Percentiles rank a stretch among this genome's conserved stretches.
Evolutionary conservation across 1,284 basidiomycete genomes (phyloP).

Genomic region (Gymnopus androsaceus): DNA sequence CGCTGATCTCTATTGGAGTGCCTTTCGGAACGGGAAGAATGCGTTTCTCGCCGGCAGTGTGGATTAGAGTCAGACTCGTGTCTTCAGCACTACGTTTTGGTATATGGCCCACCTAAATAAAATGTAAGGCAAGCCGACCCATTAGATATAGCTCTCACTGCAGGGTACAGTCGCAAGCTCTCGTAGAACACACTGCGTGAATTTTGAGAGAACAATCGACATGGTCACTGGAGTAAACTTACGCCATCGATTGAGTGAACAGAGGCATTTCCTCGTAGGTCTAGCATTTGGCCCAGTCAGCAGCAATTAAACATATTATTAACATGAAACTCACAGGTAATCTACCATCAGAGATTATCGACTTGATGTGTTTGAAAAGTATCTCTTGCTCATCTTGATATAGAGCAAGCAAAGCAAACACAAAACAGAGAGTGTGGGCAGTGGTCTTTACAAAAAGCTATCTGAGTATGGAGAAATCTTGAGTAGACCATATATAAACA

Average conservation of each 20-base stretch:
- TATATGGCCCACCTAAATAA: slow-evolving; percentile 39
- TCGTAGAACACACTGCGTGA: slow-evolving; percentile 54
- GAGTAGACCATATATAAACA: neutral
- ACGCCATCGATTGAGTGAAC: slow-evolving; percentile 50
- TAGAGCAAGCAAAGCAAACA: slow-evolving; percentile 17
- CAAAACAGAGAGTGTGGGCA: slow-evolving; percentile 23
- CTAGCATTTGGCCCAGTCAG: slow-evolving; percentile 28
- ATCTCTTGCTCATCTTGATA: slow-evolving; percentile 53
- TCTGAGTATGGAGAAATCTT: neutral
- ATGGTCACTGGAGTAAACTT: too few relatives aligned
- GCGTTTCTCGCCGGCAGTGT: slow-evolving; percentile 36
- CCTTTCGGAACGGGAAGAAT: slow-evolving; percentile 48
- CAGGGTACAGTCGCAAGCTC: slow-evolving; percentile 60
- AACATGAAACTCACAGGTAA: slow-evolving; percentile 38
- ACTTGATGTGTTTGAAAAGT: slow-evolving; percentile 43
- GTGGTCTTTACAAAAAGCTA: slow-evolving; percentile 24
- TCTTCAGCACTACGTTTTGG: slow-evolving; percentile 55
- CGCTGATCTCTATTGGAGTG: slow-evolving; percentile 40
- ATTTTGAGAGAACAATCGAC: too few relatives aligned
- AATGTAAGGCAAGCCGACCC: neutral
- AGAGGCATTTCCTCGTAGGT: slow-evolving; percentile 53
- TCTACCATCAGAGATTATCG: slow-evolving; percentile 41
- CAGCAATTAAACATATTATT: neutral
- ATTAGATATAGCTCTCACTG: slow-evolving; percentile 39
- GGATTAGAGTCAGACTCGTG: slow-evolving; percentile 39